These are phyloP conservation scores for Cajanus cajan DNA, from an alignment of 306 rosid species.

Conservation along the genomic window DNA sequence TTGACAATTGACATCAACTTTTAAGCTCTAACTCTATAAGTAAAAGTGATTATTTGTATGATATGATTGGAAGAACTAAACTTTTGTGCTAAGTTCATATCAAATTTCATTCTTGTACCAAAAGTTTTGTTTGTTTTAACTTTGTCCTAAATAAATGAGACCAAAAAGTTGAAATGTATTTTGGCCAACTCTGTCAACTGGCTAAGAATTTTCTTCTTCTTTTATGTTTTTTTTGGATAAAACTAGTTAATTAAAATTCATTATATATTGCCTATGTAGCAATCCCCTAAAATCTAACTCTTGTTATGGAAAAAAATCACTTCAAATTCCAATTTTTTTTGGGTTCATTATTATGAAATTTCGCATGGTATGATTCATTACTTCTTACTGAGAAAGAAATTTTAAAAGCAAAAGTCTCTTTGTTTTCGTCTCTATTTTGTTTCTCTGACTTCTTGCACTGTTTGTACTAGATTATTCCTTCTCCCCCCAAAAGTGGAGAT, in stretches of 20 bases:
- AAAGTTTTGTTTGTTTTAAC: neutral
- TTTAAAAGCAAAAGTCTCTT: neutral
- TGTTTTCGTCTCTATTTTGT: neutral
- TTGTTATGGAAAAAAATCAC: neutral
- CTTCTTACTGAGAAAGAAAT: neutral
- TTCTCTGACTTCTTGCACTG: neutral
- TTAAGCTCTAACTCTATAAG: neutral
- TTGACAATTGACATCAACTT: neutral
- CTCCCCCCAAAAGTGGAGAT: neutral
- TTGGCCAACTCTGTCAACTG: neutral
- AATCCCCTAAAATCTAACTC: neutral
- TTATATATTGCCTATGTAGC: neutral
- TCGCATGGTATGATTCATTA: neutral
- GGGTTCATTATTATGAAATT: slow-evolving; percentile 12
- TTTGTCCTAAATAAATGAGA: neutral
- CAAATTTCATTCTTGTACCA: neutral
- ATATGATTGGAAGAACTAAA: neutral
- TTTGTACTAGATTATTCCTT: neutral
- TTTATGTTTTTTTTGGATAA: neutral
- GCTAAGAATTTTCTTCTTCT: neutral
- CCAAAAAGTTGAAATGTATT: neutral
- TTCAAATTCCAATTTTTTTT: neutral
- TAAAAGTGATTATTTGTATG: neutral
- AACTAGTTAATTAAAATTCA: neutral
- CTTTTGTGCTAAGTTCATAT: slow-evolving; percentile 1